Evolutionary conservation across 805 yeast species (phyloP), one percentile per base, ranked within the genome.

Genomic region (Saccharomycopsis olivae): DNA sequence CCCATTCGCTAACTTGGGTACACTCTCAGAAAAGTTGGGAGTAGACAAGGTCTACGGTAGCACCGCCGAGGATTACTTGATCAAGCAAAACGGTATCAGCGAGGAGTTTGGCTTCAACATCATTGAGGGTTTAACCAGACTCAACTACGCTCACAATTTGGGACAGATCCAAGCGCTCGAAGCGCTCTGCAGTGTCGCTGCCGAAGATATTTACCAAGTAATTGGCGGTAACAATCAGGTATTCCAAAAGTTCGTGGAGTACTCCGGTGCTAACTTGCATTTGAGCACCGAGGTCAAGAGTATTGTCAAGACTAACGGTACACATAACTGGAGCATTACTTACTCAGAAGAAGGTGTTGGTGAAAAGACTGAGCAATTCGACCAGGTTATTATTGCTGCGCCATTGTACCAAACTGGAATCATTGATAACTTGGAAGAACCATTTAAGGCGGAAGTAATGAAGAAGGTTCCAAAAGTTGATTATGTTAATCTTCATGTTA

Each of bases 191-290:
- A 53, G 65, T 10, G 24, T 38, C 21, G 65, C 71, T 0, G 53
- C 53, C 2, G 59, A 55, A 10, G 61, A 63, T 1, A 40, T 23
- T 13, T 33, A 29, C 8, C 47, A 53, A 3, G 60, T 70, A 3
- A 48, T 51, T 3, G 74, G 73, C 4, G 75, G 75, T 4, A 69
- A 69, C 46, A 62, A 56, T 49, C 54, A 53, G 39, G 61, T 70
- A 14, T 69, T 70, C 48, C 61, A 63, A 20, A 49, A 49, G 4
- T 62, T 68, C 55, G 46, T 65, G n/a, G 45, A 57, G 2, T 31
- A 32, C 3, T 60, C 73, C 0, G 47, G 41, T 1, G 69, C 73
- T 0, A 42, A 36, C 2, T 34, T 61, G 3, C 29, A 23, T 2
- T 40, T 68, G 24, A 48, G 53, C 29, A 49, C 62, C 5, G 33